phyloP scores from a whole-genome alignment of 306 rosid species.

The Sophora flavescens region DNA sequence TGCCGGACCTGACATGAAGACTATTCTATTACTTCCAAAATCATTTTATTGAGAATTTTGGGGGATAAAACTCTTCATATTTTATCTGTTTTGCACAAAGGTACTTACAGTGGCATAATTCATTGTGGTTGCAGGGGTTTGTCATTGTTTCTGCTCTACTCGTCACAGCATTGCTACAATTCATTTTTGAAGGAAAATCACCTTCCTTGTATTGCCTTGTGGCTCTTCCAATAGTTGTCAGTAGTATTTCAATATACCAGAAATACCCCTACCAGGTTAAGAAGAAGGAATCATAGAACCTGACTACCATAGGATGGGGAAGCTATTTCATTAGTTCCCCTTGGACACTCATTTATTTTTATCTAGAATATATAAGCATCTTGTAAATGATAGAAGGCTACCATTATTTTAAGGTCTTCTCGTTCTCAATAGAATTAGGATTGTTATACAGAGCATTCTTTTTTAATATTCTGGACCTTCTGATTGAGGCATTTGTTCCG shows the following conservation, averaged over 20 bases:
- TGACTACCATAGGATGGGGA: slow-evolving; percentile 36
- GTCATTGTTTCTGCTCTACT: slow-evolving; percentile 95
- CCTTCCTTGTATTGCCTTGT: slow-evolving; percentile 85
- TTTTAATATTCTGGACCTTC: slow-evolving; percentile 31
- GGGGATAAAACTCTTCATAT: slow-evolving; percentile 14
- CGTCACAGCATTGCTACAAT: slow-evolving; percentile 92
- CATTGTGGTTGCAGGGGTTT: slow-evolving; percentile 83
- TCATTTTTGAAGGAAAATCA: slow-evolving; percentile 91
- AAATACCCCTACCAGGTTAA: slow-evolving; percentile 80
- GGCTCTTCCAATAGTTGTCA: slow-evolving; percentile 87
- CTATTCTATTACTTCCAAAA: slow-evolving; percentile 7
- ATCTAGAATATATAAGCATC: slow-evolving; percentile 44
- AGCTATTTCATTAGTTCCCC: slow-evolving; percentile 43
- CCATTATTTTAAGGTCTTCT: slow-evolving; percentile 50
- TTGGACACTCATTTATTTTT: slow-evolving; percentile 22
- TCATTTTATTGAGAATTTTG: slow-evolving; percentile 30
- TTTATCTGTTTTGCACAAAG: slow-evolving; percentile 4
- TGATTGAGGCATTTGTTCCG: slow-evolving; percentile 24
- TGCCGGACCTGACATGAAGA: not conserved
- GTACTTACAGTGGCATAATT: slow-evolving; percentile 23
- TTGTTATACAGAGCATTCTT: slow-evolving; percentile 7
- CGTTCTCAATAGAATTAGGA: slow-evolving; percentile 39
- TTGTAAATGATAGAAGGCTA: slow-evolving; percentile 52
- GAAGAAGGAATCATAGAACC: slow-evolving; percentile 67
- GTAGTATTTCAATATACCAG: slow-evolving; percentile 90